Evolutionary conservation across 768 basidiomycete species (phyloP), one percentile per base, ranked within the genome.

Genomic region (Leccinum broughii): DNA sequence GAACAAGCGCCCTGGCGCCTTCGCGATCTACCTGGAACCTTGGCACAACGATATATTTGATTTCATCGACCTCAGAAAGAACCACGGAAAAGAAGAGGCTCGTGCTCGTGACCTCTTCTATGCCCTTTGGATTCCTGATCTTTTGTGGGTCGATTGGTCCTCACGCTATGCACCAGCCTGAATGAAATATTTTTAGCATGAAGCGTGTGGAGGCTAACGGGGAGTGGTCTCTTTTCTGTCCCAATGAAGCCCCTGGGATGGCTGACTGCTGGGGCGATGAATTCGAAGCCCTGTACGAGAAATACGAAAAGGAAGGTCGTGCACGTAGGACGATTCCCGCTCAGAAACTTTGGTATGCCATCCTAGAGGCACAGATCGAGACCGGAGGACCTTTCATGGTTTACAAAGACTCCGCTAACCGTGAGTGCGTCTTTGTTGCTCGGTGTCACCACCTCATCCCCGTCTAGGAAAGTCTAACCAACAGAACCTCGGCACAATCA

Each of bases 381-480:
- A 99, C 97, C 1, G 97, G 97, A 54, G 90, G 89, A n/a, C 97
- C 97, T 0, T 99, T 98, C 81, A 98, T 98, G 93, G 81, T 93
- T 28, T 99, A 98, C 84, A 99, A 99, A 80, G 96, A 98, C 70
- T 84, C 93, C 44, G 89, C 91, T 60, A 99, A 99, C 74, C 77
- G 93, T 95, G 67, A 57, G 89, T 77, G 1, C 11, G 17, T 17
- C 26, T 35, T 35, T 46, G 50, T 57, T 15, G 37, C 52, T 54
- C n/a, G 39, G 24, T 24, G 30, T 35, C 49, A 41, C 13, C 44
- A 17, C 22, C 48, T 62, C 24, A 65, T 22, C 51, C 22, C 15
- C 11, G 4, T 37, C n/a, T 68, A 95, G 92, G 83, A 67, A 99
- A 99, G 79, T 98, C 95, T 14, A 99, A 99, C 79, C 97, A 99